phyloP scores from a whole-genome alignment of 2,329 filamentous ascomycete species.

The Calonectria hongkongensis region DNA sequence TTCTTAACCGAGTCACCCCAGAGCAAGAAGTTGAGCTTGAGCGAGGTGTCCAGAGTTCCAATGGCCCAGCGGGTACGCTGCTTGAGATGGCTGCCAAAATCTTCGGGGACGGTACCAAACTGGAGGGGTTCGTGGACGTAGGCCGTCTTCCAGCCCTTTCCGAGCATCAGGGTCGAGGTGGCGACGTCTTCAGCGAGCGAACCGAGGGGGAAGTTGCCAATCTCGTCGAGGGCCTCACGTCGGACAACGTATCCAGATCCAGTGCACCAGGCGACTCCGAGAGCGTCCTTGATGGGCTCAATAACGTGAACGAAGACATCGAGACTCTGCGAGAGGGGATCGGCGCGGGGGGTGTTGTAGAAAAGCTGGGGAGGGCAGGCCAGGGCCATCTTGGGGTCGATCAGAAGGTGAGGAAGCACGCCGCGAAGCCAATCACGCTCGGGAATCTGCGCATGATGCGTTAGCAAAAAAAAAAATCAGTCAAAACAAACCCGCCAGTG shows the following conservation, averaged over 20 bases:
- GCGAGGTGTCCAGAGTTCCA: slow-evolving; percentile 74
- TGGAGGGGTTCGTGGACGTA: slow-evolving; percentile 77
- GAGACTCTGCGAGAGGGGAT: slow-evolving; percentile 13
- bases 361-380: slow-evolving; percentile 1
- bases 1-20: slow-evolving; percentile 71
- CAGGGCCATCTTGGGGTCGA: slow-evolving; percentile 2
- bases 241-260: slow-evolving; percentile 4
- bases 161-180: slow-evolving; percentile 10
- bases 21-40: slow-evolving; percentile 77
- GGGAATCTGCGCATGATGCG: slow-evolving; percentile 59
- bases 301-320: slow-evolving; percentile 1
- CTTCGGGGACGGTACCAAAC: slow-evolving; percentile 76
- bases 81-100: slow-evolving; percentile 73
- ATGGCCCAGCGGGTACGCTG: slow-evolving; percentile 75
- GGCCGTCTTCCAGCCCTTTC: slow-evolving; percentile 63
- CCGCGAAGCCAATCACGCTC: not conserved
- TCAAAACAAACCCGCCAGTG: no score
- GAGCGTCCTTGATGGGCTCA: slow-evolving; percentile 19
- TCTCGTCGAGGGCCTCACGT: not conserved
- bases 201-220: slow-evolving; percentile 1
- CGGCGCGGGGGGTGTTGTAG: not conserved
- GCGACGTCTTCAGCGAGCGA: slow-evolving; percentile 2
- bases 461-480: slow-evolving; percentile 36
- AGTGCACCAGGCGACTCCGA: slow-evolving; percentile 6
- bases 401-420: not conserved